phyloP scores from a whole-genome alignment of 2,329 filamentous ascomycete genomes.

The Trichoderma hamatum region DNA sequence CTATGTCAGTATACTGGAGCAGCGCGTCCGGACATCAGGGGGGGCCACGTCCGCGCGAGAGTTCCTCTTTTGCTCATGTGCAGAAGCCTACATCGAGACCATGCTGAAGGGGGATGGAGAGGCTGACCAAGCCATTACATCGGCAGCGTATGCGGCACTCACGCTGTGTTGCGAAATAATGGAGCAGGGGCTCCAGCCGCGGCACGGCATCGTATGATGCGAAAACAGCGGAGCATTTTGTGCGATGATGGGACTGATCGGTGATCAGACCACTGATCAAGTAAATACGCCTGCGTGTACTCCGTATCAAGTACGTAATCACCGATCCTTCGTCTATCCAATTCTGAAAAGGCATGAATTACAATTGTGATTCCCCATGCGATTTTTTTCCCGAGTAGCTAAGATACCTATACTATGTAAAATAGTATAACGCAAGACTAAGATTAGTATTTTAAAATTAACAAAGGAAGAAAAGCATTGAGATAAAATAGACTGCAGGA shows the following conservation, averaged over 20 bases:
- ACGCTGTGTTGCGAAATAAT: conserved; percentile 2
- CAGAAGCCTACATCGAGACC: conserved; percentile 2
- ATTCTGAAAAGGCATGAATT: background rate
- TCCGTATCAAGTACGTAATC: background rate
- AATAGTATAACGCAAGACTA: background rate
- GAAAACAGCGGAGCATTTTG: background rate
- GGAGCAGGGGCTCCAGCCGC: background rate
- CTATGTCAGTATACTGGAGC: background rate
- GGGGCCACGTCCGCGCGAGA: background rate
- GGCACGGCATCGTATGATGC: background rate
- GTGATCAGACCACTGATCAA: background rate
- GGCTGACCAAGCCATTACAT: background rate
- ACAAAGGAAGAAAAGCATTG: background rate
- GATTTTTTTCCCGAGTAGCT: background rate
- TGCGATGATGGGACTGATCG: background rate
- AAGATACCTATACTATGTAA: background rate
- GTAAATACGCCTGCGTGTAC: background rate
- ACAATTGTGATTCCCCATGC: background rate
- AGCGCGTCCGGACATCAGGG: background rate
- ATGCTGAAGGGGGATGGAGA: conserved; percentile 3
- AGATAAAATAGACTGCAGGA: no score
- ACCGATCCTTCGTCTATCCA: background rate
- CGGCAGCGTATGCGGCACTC: background rate
- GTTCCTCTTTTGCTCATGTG: conserved; percentile 2
- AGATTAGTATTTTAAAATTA: background rate